These are phyloP conservation scores for Polyporus tsugae DNA, from an alignment of 1,284 basidiomycete genomes.

Conservation along the genomic window DNA sequence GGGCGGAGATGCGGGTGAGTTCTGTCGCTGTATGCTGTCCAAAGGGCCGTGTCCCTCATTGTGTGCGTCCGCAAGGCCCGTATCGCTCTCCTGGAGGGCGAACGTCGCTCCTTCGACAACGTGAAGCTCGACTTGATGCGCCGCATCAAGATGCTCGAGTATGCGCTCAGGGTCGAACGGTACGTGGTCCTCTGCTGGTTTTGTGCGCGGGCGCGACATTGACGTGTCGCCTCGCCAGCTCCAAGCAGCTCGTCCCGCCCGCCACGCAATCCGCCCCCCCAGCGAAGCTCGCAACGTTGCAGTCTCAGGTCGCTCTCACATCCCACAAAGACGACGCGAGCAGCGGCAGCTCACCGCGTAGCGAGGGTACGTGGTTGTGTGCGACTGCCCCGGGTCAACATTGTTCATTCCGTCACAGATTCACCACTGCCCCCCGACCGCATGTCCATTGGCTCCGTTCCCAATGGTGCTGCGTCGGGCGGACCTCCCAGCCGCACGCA, in stretches of 20 bases:
- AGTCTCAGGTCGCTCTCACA: slow-evolving; percentile 58
- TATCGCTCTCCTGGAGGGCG: slow-evolving; percentile 97
- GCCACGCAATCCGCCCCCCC: slow-evolving; percentile 60
- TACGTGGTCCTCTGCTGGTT: slow-evolving; percentile 49
- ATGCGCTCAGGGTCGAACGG: slow-evolving; percentile 94
- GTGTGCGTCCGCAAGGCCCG: slow-evolving; percentile 69
- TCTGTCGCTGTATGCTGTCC: slow-evolving; percentile 39
- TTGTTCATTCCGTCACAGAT: slow-evolving; percentile 50
- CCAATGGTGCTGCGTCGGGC: slow-evolving; percentile 61
- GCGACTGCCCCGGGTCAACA: slow-evolving; percentile 3
- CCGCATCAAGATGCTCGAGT: slow-evolving; percentile 99
- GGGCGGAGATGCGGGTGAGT: slow-evolving; percentile 95
- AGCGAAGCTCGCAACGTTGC: slow-evolving; percentile 66
- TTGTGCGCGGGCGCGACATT: slow-evolving; percentile 32
- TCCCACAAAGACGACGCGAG: slow-evolving; percentile 77
- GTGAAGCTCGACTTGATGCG: slow-evolving; percentile 95
- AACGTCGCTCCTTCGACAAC: slow-evolving; percentile 96
- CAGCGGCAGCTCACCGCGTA: slow-evolving; percentile 80
- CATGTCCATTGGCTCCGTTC: slow-evolving; percentile 46
- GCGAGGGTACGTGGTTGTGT: slow-evolving; percentile 66
- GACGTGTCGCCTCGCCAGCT: slow-evolving; percentile 57
- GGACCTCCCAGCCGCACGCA: slow-evolving; percentile 53
- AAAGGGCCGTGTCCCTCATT: slow-evolving; percentile 31
- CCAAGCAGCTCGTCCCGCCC: slow-evolving; percentile 79
- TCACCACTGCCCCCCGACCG: slow-evolving; percentile 79